Conservation (phyloP, 2,329 filamentous ascomycete genomes). For the Thyridium curvatum region DNA sequence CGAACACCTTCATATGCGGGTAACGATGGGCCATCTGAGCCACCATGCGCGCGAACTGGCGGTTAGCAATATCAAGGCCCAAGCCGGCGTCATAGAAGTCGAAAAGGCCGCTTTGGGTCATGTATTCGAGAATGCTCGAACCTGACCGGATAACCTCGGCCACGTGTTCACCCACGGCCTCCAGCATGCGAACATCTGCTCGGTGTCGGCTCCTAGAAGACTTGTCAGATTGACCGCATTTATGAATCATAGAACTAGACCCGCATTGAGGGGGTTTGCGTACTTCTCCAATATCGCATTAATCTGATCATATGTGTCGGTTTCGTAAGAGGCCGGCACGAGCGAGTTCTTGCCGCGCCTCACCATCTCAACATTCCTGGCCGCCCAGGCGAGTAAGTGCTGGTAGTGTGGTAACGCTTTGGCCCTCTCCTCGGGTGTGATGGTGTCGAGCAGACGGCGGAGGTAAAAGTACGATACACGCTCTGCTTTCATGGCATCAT, state of each 20-base stretch:
- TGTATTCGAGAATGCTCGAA: slow-evolving; percentile 19
- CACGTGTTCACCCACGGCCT: slow-evolving; percentile 6
- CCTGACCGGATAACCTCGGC: slow-evolving; percentile 6
- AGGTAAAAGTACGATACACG: slow-evolving; percentile 1
- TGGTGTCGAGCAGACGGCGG: not conserved
- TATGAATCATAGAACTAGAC: no score
- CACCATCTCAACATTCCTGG: not conserved
- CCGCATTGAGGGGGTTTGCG: no score
- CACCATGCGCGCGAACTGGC: slow-evolving; percentile 15
- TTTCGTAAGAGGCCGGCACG: not conserved
- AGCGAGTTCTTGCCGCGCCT: not conserved
- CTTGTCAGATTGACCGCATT: no score
- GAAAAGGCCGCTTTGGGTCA: slow-evolving; percentile 25
- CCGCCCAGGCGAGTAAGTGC: not conserved
- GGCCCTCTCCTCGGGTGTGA: not conserved
- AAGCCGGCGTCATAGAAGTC: slow-evolving; percentile 22
- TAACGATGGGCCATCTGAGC: slow-evolving; percentile 12
- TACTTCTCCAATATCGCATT: not conserved
- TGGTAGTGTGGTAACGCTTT: not conserved
- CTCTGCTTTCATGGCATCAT: not conserved
- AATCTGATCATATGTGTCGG: not conserved
- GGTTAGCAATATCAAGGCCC: slow-evolving; percentile 11
- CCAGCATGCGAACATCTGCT: slow-evolving; percentile 9
- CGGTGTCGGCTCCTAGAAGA: not conserved
- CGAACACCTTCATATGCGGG: slow-evolving; percentile 23